Evolutionary conservation across 179 eudicot species (phyloP).

Genomic region (Actinidia chinensis): DNA sequence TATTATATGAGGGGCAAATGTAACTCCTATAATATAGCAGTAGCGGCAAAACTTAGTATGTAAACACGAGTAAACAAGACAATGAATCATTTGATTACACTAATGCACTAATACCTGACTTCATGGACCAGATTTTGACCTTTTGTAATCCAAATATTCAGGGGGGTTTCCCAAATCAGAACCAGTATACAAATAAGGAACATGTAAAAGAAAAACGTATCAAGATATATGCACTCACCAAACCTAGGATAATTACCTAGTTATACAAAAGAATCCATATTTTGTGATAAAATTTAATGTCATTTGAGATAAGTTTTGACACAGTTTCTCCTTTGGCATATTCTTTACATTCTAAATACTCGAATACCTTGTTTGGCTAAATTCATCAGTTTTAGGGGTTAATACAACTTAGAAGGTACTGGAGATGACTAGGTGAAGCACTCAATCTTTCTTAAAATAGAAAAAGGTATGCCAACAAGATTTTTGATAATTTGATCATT

Average conservation of each 20-base stretch:
- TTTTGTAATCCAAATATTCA: neutral
- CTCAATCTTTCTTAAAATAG: neutral
- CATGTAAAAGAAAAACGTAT: neutral
- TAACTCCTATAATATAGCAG: neutral
- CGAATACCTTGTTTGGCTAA: neutral
- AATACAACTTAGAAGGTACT: neutral
- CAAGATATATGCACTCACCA: neutral
- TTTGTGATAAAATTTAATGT: neutral
- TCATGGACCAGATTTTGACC: neutral
- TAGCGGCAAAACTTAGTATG: neutral
- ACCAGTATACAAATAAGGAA: neutral
- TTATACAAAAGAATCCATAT: neutral
- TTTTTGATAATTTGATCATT: too few species aligned
- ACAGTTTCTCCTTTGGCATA: neutral
- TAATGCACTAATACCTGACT: neutral
- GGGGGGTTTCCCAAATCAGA: neutral
- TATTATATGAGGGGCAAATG: slow-evolving; percentile 8
- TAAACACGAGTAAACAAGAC: neutral
- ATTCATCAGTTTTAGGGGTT: neutral
- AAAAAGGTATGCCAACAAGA: neutral
- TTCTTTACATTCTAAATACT: neutral
- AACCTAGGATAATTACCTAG: neutral
- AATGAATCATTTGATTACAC: neutral
- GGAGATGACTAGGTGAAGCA: neutral
- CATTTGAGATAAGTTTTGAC: slow-evolving; percentile 6